Evolutionary conservation across 2,329 filamentous ascomycete species (phyloP).

Genomic region (Xylariomycetidae sp.): DNA sequence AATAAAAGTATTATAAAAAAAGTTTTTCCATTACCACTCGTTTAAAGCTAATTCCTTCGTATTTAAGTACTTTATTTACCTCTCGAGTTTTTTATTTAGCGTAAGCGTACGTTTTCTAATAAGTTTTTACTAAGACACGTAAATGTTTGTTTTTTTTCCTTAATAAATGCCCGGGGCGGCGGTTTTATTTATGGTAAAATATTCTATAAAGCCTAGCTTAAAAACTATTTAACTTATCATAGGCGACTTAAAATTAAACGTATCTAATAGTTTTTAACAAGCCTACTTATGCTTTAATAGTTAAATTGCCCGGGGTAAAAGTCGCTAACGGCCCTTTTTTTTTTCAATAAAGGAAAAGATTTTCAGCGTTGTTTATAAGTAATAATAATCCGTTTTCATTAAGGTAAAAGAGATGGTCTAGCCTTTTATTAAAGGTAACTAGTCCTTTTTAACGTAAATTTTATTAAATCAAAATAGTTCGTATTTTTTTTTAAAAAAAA

Average conservation of each 20-base stretch:
- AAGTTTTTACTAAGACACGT: background rate
- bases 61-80: background rate
- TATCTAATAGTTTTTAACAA: background rate
- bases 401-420: background rate
- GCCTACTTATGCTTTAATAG: background rate
- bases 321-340: background rate
- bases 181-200: background rate
- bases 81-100: background rate
- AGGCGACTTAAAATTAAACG: background rate
- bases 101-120: background rate
- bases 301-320: constrained; percentile 1
- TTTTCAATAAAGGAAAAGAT: background rate
- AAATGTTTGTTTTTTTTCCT: background rate
- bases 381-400: constrained; percentile 3
- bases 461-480: background rate
- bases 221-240: constrained; percentile 1
- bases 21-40: constrained; percentile 1
- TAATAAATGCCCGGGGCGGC: background rate
- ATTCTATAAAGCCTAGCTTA: background rate
- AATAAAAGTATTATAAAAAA: constrained; percentile 1
- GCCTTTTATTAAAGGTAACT: background rate
- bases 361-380: background rate
- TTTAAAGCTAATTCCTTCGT: constrained; percentile 1
- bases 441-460: constrained; percentile 1
- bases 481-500: background rate